These are phyloP conservation scores for Elsinoe perseae DNA, from an alignment of 2,329 filamentous ascomycete genomes.

Conservation along the genomic window DNA sequence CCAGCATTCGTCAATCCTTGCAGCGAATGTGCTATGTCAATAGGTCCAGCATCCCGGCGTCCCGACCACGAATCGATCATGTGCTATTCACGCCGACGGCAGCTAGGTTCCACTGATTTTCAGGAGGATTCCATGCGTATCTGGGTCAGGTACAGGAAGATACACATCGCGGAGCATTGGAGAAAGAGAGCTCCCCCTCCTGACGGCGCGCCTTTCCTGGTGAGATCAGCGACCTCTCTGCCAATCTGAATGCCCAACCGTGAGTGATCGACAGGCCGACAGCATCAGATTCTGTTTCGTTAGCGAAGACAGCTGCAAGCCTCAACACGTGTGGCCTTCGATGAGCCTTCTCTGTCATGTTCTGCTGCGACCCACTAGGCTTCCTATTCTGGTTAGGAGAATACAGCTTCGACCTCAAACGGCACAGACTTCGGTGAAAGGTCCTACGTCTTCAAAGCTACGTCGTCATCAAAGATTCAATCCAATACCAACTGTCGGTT, in stretches of 20 bases:
- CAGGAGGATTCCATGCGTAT: not conserved
- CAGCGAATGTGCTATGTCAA: not conserved
- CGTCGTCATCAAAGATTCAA: not conserved
- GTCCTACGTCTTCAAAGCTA: not conserved
- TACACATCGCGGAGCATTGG: not conserved
- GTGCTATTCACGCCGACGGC: not conserved
- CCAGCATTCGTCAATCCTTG: not conserved
- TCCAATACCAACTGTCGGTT: not conserved
- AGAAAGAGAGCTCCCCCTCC: not conserved
- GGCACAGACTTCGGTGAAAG: not conserved
- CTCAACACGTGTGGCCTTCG: slow-evolving; percentile 6
- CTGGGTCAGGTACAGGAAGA: not conserved
- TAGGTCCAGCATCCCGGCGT: not conserved
- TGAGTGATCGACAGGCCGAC: slow-evolving; percentile 4
- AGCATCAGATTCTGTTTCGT: not conserved
- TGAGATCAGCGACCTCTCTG: slow-evolving; percentile 1
- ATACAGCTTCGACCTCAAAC: not conserved
- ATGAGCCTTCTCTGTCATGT: not conserved
- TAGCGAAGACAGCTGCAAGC: slow-evolving; percentile 12
- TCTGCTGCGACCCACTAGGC: not conserved
- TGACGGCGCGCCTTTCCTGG: not conserved
- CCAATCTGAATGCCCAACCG: slow-evolving; percentile 11
- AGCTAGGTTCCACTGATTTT: not conserved
- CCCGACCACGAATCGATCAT: not conserved
- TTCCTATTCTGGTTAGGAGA: slow-evolving; percentile 8